phyloP scores from a whole-genome alignment of 2,329 filamentous ascomycete genomes.

The Fusarium penzigii region DNA sequence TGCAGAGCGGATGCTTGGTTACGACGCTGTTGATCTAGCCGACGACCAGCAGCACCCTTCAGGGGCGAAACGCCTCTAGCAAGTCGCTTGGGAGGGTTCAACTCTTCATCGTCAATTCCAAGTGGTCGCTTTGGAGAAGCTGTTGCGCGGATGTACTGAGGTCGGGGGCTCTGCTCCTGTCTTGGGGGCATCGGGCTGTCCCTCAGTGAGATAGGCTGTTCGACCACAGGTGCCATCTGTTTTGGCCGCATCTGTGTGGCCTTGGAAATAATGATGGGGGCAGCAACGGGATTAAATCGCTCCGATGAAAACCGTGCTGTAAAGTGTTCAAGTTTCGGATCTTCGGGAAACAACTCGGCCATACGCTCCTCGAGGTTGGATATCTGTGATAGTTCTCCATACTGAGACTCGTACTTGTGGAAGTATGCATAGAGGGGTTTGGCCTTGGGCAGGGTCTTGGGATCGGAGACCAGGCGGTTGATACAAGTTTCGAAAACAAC shows the following conservation, averaged over 20 bases:
- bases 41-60: slow-evolving; percentile 84
- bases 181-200: slow-evolving; percentile 44
- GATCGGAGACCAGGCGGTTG: slow-evolving; percentile 75
- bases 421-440: slow-evolving; percentile 89
- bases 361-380: slow-evolving; percentile 89
- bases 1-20: slow-evolving; percentile 70
- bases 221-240: slow-evolving; percentile 54
- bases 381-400: slow-evolving; percentile 89
- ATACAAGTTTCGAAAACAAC: slow-evolving; percentile 96
- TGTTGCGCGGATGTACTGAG: slow-evolving; percentile 47
- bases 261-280: slow-evolving; percentile 83
- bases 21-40: slow-evolving; percentile 75
- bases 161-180: slow-evolving; percentile 47
- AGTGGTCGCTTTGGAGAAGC: slow-evolving; percentile 65
- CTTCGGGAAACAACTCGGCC: slow-evolving; percentile 88
- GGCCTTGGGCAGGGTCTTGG: slow-evolving; percentile 71
- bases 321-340: slow-evolving; percentile 76
- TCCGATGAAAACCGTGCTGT: slow-evolving; percentile 69
- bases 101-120: slow-evolving; percentile 69
- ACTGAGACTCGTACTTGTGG: slow-evolving; percentile 92
- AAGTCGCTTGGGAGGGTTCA: slow-evolving; percentile 79
- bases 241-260: slow-evolving; percentile 73
- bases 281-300: slow-evolving; percentile 77
- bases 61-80: slow-evolving; percentile 88
- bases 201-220: slow-evolving; percentile 47